phyloP scores from a whole-genome alignment of 2,329 filamentous ascomycete genomes.

The Daldinia sp. region DNA sequence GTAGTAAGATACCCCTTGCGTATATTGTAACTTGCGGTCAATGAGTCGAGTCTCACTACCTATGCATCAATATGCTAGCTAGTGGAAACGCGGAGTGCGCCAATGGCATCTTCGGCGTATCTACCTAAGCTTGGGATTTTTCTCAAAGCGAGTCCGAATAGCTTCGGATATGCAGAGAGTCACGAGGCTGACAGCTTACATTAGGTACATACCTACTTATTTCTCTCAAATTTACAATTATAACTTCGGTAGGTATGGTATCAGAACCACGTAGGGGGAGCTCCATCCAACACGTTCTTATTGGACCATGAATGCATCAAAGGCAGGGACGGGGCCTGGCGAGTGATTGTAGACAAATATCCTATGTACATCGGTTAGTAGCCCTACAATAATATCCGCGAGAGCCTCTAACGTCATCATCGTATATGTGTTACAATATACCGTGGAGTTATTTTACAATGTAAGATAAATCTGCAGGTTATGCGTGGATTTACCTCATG shows the following conservation, averaged over 20 bases:
- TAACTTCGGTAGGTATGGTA: background rate
- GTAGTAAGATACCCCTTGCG: background rate
- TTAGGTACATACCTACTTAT: background rate
- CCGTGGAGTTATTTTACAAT: background rate
- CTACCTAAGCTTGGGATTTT: background rate
- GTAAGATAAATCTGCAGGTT: background rate
- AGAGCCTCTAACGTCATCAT: slow-evolving; percentile 16
- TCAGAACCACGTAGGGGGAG: slow-evolving; percentile 20
- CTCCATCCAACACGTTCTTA: background rate
- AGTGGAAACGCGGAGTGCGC: background rate
- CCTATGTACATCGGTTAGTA: slow-evolving; percentile 23
- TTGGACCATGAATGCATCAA: slow-evolving; percentile 21
- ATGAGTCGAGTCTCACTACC: background rate
- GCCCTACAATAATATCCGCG: slow-evolving; percentile 16
- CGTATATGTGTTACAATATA: background rate
- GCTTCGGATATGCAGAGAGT: slow-evolving; percentile 18
- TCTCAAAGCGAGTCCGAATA: slow-evolving; percentile 26
- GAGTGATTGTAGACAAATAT: slow-evolving; percentile 7
- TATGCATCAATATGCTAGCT: background rate
- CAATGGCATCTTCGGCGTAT: slow-evolving; percentile 18
- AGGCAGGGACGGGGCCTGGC: slow-evolving; percentile 1
- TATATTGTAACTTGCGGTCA: background rate
- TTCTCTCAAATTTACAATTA: slow-evolving; percentile 7
- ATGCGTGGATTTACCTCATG: too few relatives aligned
- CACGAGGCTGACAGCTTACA: slow-evolving; percentile 31